Conservation (phyloP, 2,329 filamentous ascomycete species). For the Knufia petricola region DNA sequence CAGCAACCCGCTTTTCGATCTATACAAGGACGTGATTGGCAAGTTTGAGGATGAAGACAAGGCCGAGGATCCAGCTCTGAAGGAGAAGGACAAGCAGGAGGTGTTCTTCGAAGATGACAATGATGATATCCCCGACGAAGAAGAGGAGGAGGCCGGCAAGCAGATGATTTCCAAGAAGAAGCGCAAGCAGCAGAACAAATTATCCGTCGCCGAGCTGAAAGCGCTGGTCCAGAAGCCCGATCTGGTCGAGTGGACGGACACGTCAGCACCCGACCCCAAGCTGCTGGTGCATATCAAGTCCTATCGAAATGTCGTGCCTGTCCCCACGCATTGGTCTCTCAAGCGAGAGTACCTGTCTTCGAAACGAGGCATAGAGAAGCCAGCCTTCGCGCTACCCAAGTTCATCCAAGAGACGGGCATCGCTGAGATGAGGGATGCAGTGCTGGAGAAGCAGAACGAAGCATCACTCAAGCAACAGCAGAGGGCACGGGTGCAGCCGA, state of each 20-base stretch:
- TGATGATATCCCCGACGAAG: conserved; percentile 76
- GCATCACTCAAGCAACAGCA: conserved; percentile 91
- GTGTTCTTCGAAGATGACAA: conserved; percentile 76
- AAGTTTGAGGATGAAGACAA: conserved; percentile 62
- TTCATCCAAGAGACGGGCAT: conserved; percentile 98
- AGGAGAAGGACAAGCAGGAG: conserved; percentile 69
- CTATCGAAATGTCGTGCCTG: conserved; percentile 88
- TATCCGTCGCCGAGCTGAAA: conserved; percentile 92
- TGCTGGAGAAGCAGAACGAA: conserved; percentile 89
- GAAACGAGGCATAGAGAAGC: conserved; percentile 93
- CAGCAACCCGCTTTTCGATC: conserved; percentile 68
- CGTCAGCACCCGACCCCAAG: conserved; percentile 77
- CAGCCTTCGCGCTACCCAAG: conserved; percentile 81
- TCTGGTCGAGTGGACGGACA: conserved; percentile 95
- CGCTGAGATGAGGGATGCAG: conserved; percentile 93
- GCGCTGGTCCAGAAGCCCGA: conserved; percentile 84
- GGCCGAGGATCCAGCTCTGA: conserved; percentile 50
- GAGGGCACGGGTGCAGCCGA: conserved; percentile 83
- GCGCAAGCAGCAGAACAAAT: conserved; percentile 78
- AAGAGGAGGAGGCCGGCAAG: conserved; percentile 51
- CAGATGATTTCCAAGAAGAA: conserved; percentile 88
- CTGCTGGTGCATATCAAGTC: conserved; percentile 91
- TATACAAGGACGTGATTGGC: conserved; percentile 73
- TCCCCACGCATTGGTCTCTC: conserved; percentile 86
- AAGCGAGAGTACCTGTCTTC: conserved; percentile 96